Evolutionary conservation across 129 eudicot genomes (phyloP), one percentile per base, ranked within the genome.

Genomic region (Kitagawia praeruptora): DNA sequence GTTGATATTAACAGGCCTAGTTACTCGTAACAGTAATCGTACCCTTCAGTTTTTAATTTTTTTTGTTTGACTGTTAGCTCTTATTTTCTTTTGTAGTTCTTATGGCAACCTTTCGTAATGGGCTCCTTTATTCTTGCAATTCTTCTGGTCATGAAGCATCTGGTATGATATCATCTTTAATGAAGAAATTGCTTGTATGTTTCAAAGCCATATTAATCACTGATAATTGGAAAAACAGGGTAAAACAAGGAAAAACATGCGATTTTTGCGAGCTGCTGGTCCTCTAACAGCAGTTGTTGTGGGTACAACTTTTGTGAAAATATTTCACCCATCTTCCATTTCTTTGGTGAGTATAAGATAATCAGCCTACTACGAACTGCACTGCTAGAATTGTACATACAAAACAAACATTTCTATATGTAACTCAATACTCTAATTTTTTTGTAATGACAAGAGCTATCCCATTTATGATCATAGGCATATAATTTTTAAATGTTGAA

Each of bases 221-320:
- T 72, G 66, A 39, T 66, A 74, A 81, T 67, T 82, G 76, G 31
- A 70, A 39, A 73, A 67, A 81, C 78, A 92, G 97, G 99, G 99
- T 63, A 92, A 96, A 85, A 75, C 96, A 54, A 89, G 87, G 83
- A 96, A 96, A 80, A 75, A 74, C 67, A 84, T 96, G 71, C 89
- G 92, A 81, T 90, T 90, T 85, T 80, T 96, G 80, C 86, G 98
- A 82, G 99, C 97, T 2, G 86, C 89, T 23, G 99, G 99, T 61
- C 99, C 99, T 38, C 96, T 96, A 75, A 92, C 99, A 61, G 97
- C 98, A 85, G 97, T 96, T 85, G 91, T 92, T 80, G 70, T 96
- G 85, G 96, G 99, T 75, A 96, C 98, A 83, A 77, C 87, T 69
- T 81, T 96, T 83, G 99, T 88, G 85, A 90, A 90, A 81, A 78